phyloP scores from a whole-genome alignment of 2,329 filamentous ascomycete species.

The Diaporthe humulicola region DNA sequence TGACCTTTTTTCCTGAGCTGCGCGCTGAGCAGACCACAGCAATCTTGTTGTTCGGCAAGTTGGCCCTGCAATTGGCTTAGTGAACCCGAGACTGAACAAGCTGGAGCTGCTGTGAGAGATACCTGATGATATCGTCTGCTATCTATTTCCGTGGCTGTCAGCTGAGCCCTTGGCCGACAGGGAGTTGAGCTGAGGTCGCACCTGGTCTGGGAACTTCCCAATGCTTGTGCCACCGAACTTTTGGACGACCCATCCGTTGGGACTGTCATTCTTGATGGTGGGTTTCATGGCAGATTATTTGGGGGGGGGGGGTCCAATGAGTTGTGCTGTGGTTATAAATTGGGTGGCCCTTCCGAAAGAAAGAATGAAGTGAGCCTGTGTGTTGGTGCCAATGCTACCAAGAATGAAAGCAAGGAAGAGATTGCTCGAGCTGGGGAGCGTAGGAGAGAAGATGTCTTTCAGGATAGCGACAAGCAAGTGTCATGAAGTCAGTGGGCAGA shows the following conservation, averaged over 20 bases:
- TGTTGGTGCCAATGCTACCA: neutral
- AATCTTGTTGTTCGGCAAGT: slow-evolving; percentile 78
- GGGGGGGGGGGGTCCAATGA: neutral
- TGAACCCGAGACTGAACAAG: slow-evolving; percentile 34
- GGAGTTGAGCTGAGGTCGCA: slow-evolving; percentile 43
- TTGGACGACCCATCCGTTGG: slow-evolving; percentile 83
- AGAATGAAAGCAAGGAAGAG: neutral
- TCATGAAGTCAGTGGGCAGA: slow-evolving; percentile 10
- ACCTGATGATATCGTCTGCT: slow-evolving; percentile 78
- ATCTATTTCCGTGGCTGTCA: slow-evolving; percentile 56
- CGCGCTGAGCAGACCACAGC: slow-evolving; percentile 96
- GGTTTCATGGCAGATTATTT: slow-evolving; percentile 43
- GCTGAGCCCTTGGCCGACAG: slow-evolving; percentile 19
- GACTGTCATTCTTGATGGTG: slow-evolving; percentile 46
- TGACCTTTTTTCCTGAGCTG: slow-evolving; percentile 93
- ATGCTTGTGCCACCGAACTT: slow-evolving; percentile 97
- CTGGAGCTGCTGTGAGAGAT: slow-evolving; percentile 46
- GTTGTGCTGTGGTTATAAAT: neutral
- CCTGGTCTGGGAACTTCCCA: slow-evolving; percentile 88
- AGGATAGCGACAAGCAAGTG: neutral
- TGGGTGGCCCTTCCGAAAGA: neutral
- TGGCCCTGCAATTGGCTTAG: slow-evolving; percentile 59
- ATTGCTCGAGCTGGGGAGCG: neutral
- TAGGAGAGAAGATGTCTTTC: neutral
- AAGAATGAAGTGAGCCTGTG: neutral